phyloP scores from a whole-genome alignment of 78 protist species.

The Dictyostelium purpureum region DNA sequence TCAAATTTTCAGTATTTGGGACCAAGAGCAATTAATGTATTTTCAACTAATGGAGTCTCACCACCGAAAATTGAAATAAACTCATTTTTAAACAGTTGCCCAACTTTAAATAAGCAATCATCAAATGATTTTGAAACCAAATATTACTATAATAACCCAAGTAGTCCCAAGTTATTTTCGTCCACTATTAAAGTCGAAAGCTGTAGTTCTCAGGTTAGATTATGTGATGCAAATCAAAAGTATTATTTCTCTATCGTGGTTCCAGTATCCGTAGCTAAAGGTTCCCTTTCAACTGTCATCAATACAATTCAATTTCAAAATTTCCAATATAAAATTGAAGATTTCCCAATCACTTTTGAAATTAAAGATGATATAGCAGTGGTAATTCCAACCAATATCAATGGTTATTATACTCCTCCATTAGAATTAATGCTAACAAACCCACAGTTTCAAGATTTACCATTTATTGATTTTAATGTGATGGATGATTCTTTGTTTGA shows the following conservation, averaged over 20 bases:
- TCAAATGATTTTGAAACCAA: not conserved
- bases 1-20: not conserved
- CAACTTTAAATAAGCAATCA: no score
- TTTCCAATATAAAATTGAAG: not conserved
- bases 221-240: not conserved
- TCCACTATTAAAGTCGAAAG: not conserved
- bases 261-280: constrained; percentile 1
- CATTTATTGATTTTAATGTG: not conserved
- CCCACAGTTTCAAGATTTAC: not conserved
- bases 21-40: not conserved
- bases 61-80: not conserved
- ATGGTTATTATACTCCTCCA: not conserved
- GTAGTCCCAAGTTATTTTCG: not conserved
- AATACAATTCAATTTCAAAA: not conserved
- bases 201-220: not conserved
- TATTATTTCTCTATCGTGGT: not conserved
- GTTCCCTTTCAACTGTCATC: not conserved
- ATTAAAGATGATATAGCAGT: not conserved
- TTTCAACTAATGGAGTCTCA: not conserved
- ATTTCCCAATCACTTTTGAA: not conserved
- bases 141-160: not conserved
- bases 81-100: not conserved
- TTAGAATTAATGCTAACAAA: not conserved
- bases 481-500: no score
- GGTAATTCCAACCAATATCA: not conserved